A percentile compares a stretch with the other conserved stretches of the same genome.
Conservation (phyloP, 23 red algal species). For the Gracilariopsis chorda region DNA sequence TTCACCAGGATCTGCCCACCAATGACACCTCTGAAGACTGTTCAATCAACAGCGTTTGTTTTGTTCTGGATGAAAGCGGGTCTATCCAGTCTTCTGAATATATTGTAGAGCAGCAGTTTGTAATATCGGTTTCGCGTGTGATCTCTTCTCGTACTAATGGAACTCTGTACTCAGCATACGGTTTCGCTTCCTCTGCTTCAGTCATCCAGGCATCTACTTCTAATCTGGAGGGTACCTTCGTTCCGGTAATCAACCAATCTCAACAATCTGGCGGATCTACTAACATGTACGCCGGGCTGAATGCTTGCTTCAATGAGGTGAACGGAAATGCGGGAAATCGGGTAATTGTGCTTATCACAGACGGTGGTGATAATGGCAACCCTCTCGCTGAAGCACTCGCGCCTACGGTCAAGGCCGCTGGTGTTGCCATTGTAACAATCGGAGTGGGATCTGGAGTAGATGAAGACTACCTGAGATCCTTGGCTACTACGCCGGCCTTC, state of each 20-base stretch:
- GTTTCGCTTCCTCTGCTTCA: neutral
- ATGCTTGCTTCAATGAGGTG: neutral
- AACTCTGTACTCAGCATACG: conserved; percentile 1
- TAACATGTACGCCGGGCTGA: neutral
- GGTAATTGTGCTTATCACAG: neutral
- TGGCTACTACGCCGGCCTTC: neutral
- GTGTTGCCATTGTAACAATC: neutral
- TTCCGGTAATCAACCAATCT: neutral
- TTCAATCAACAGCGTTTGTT: neutral
- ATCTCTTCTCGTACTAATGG: neutral
- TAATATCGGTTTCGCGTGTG: neutral
- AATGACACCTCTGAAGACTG: too few species aligned
- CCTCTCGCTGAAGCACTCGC: neutral
- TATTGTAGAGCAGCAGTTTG: neutral
- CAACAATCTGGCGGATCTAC: neutral
- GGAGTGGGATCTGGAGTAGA: neutral
- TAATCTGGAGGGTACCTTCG: neutral
- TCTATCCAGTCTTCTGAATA: neutral
- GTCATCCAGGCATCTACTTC: neutral
- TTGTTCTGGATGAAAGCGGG: conserved; percentile 20
- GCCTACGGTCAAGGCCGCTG: neutral
- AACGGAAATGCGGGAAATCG: neutral
- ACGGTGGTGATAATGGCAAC: neutral
- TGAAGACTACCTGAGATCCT: neutral
- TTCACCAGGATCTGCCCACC: too few species aligned